phyloP scores from a whole-genome alignment of 2,329 filamentous ascomycete species.

The Zasmidium angulare region DNA sequence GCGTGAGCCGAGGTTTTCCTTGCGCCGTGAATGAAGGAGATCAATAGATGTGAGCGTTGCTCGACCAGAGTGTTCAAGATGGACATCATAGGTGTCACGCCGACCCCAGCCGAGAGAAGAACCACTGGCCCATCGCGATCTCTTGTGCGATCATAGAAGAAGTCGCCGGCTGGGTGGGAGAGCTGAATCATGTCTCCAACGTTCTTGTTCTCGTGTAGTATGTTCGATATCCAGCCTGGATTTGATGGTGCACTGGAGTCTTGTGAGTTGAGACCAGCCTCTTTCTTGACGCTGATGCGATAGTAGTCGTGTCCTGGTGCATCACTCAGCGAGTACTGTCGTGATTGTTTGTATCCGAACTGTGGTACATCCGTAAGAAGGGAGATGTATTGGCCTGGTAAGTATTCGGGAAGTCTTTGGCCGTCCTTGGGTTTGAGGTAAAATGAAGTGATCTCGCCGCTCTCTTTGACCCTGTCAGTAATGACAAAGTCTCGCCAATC shows the following conservation, averaged over 20 bases:
- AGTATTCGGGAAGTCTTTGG: slow-evolving; percentile 60
- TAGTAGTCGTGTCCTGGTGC: slow-evolving; percentile 62
- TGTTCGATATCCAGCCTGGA: slow-evolving; percentile 68
- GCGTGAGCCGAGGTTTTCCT: slow-evolving; percentile 53
- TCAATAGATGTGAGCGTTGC: slow-evolving; percentile 42
- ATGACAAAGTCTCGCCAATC: slow-evolving; percentile 69
- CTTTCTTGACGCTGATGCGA: slow-evolving; percentile 70
- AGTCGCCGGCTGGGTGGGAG: slow-evolving; percentile 62
- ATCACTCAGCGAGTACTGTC: slow-evolving; percentile 73
- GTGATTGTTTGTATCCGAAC: slow-evolving; percentile 62
- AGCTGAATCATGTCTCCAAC: slow-evolving; percentile 64
- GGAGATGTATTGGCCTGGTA: slow-evolving; percentile 72
- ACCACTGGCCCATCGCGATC: slow-evolving; percentile 56
- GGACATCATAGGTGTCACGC: slow-evolving; percentile 64
- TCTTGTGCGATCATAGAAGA: slow-evolving; percentile 57
- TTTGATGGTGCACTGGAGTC: slow-evolving; percentile 51
- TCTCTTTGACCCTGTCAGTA: slow-evolving; percentile 63
- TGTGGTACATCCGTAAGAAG: slow-evolving; percentile 59
- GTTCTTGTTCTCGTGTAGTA: slow-evolving; percentile 62
- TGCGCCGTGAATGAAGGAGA: slow-evolving; percentile 65
- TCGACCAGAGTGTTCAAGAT: slow-evolving; percentile 60
- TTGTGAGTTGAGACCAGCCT: slow-evolving; percentile 53
- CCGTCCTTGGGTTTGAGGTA: slow-evolving; percentile 65
- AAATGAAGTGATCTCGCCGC: slow-evolving; percentile 69
- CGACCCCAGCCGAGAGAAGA: slow-evolving; percentile 67